Evolutionary conservation across 2,329 filamentous ascomycete genomes (phyloP), one percentile per base, ranked within the genome.

Genomic region (Phialophora verrucosa): DNA sequence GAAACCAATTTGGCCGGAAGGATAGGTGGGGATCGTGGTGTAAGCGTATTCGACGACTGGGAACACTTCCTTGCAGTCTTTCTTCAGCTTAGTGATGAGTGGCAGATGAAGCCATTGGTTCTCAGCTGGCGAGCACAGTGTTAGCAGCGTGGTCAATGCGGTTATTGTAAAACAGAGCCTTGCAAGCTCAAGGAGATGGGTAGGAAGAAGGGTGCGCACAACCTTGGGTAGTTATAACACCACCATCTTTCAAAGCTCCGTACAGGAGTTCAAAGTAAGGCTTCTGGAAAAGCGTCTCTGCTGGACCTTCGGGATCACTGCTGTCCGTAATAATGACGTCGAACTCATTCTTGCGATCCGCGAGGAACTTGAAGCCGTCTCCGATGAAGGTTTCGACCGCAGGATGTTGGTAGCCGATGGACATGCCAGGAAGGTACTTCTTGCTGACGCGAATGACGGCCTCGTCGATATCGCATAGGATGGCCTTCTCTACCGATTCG

Each of bases 191-290:
- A 62, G 56, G 29, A 64, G 35, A 64, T 54, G 56, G 64, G 66
- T 58, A 59, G 62, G 64, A 59, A 51, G 81, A 88, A 87, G 89
- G 90, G 88, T 85, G 92, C 92, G 87, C 93, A 96, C 92, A 96
- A 99, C 95, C 95, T 97, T 99, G 95, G 79, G 95, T 99, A 83
- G 93, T 94, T 83, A 99, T 98, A 78, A 99, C 93, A 84, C 95
- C 95, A 82, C 93, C 94, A 76, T 97, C 92, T 73, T 91, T 89
- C 75, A 98, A 89, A 75, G 95, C 95, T 77, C 90, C 91, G 80
- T 90, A 86, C 70, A 99, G 87, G 74, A 99, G 89, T 86, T 97
- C 86, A 82, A 98, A 99, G 88, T 99, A 99, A 69, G 93, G 90
- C 87, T 97, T 97, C 87, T 98, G 88, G 90, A 99, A 99, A 72